phyloP scores from a whole-genome alignment of 2,329 filamentous ascomycete genomes.

The Xylariaceae sp. region DNA sequence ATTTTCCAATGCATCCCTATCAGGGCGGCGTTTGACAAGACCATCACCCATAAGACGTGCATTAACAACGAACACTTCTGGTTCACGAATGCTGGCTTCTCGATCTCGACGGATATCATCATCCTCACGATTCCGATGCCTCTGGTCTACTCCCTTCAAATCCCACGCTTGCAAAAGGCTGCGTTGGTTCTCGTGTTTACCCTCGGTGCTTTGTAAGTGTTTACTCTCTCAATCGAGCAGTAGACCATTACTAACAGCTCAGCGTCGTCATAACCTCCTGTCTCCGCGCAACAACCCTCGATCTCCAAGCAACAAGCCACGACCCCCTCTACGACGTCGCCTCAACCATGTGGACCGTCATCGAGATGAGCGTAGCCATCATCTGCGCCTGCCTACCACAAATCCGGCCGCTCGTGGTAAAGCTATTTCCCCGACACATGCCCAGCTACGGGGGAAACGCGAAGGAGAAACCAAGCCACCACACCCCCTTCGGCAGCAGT shows the following conservation, averaged over 20 bases:
- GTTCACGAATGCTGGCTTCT: constrained; percentile 39
- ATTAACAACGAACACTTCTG: constrained; percentile 37
- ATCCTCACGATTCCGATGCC: constrained; percentile 39
- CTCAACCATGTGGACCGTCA: constrained; percentile 35
- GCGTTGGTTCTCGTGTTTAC: constrained; percentile 39
- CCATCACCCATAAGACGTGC: constrained; percentile 26
- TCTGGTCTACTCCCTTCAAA: constrained; percentile 36
- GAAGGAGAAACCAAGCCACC: constrained; percentile 12
- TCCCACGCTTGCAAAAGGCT: constrained; percentile 36
- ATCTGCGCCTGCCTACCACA: constrained; percentile 35
- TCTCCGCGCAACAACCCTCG: constrained; percentile 37
- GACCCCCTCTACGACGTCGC: constrained; percentile 32
- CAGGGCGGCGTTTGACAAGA: constrained; percentile 29
- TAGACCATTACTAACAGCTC: background rate
- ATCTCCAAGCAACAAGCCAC: constrained; percentile 28
- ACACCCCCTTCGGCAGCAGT: constrained; percentile 9
- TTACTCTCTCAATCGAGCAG: background rate
- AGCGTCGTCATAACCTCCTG: constrained; percentile 33
- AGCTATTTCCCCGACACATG: constrained; percentile 29
- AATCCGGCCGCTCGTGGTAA: constrained; percentile 29
- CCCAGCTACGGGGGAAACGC: constrained; percentile 18
- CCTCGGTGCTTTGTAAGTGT: constrained; percentile 38
- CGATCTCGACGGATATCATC: constrained; percentile 38
- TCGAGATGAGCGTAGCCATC: constrained; percentile 37
- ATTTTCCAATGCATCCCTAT: constrained; percentile 33